Evolutionary conservation across 2,329 filamentous ascomycete species (phyloP), one percentile per base, ranked within the genome.

Genomic region (Colletotrichum sp.): DNA sequence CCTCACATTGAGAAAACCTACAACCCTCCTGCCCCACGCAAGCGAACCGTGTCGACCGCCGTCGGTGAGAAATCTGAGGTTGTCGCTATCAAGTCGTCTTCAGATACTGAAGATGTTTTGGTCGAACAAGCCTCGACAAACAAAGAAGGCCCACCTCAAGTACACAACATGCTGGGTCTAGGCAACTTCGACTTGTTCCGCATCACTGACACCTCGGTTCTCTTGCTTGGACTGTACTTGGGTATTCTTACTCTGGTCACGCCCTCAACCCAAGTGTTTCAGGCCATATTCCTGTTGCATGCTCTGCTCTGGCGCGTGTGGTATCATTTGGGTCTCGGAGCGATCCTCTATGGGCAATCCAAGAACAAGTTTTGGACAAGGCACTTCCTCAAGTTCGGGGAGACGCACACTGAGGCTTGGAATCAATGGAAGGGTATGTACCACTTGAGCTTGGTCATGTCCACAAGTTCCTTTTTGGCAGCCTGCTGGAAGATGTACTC

Each of bases 1-100:
- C 97, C 97, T 68, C 97, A 99, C 82, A 99, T 99, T 86, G 96
- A 98, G 81, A 97, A 97, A 88, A 98, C 93, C 5, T 99, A 99
- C 88, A 98, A 98, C 82, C 92, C 96, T 39, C 96, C 96, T 67
- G 91, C 94, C 58, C 95, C 96, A 75, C 94, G 92, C 84, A 90
- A 89, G 84, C 88, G 87, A 78, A 85, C 84, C 64, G 80, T 83
- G 9, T 84, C 83, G 65, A 69, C 64, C 28, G n/a, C 81, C 79
- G 58, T 79, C 77, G 69, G 81, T 81, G 77, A 80, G 81, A 74
- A 75, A 52, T 71, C 74, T 25, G 73, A 76, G 30, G 22, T 71
- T 34, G 34, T 69, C 32, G 73, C 76, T 16, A 43, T 74, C 56
- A 64, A 62, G 52, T 70, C 66, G 25, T 72, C 66, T 13, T 72